Evolutionary conservation across 1,284 basidiomycete species (phyloP).

Genomic region (Puccinia coronata): DNA sequence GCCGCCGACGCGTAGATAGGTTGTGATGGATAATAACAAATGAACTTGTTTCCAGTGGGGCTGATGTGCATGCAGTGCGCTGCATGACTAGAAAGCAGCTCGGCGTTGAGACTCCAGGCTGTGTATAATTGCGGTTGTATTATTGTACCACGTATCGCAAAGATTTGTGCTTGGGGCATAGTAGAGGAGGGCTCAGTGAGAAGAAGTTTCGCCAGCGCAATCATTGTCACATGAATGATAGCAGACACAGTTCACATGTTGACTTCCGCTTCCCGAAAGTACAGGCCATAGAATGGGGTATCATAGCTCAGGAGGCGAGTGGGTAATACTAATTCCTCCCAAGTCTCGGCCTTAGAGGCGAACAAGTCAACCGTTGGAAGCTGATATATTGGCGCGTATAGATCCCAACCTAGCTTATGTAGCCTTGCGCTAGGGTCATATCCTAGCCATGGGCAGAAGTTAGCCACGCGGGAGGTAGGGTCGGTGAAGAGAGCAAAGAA

Average conservation of each 20-base stretch:
- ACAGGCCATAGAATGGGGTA: background rate
- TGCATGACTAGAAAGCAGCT: slow-evolving; percentile 5
- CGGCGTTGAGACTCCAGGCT: slow-evolving; percentile 3
- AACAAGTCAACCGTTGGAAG: slow-evolving; percentile 2
- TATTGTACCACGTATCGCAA: background rate
- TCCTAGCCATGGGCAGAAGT: background rate
- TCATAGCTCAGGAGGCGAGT: background rate
- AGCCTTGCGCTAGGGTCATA: background rate
- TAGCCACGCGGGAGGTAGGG: background rate
- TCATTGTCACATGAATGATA: background rate
- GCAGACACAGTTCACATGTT: background rate
- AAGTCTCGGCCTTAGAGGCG: background rate
- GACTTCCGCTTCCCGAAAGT: background rate
- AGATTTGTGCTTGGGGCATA: background rate
- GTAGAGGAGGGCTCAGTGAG: background rate
- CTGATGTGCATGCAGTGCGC: background rate
- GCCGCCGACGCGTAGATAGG: background rate
- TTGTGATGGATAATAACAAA: background rate
- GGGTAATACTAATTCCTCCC: background rate
- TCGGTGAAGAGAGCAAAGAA: slow-evolving; percentile 17
- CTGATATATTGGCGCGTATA: slow-evolving; percentile 4
- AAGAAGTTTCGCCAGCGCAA: background rate
- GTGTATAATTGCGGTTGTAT: background rate
- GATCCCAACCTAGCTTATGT: background rate
- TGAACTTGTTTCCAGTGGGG: too few species aligned